phyloP scores from a whole-genome alignment of 352 stramenopile species.

The Phytophthora syringae region DNA sequence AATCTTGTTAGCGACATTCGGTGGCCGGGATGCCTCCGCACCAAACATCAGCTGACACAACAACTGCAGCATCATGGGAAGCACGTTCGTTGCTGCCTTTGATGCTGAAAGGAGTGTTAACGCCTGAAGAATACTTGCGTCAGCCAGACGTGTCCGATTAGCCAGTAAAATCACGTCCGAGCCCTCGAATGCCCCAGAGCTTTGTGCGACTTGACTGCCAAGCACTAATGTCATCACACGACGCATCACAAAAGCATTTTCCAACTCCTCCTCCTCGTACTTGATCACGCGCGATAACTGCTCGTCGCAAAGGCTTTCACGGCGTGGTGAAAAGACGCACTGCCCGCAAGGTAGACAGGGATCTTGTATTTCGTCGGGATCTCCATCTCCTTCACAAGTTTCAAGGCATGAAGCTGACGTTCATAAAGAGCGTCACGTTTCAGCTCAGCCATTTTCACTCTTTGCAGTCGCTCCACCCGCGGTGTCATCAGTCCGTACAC shows the following conservation, averaged over 20 bases:
- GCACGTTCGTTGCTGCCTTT: slow-evolving; percentile 57
- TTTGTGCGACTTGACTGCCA: slow-evolving; percentile 63
- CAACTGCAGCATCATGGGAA: slow-evolving; percentile 73
- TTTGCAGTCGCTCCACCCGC: slow-evolving; percentile 59
- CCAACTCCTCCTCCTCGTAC: slow-evolving; percentile 57
- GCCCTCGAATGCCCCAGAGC: slow-evolving; percentile 41
- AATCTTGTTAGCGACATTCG: slow-evolving; percentile 64
- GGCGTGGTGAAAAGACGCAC: slow-evolving; percentile 67
- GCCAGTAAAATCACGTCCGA: slow-evolving; percentile 46
- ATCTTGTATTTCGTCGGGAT: slow-evolving; percentile 47
- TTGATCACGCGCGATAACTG: slow-evolving; percentile 68
- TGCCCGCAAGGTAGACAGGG: slow-evolving; percentile 60
- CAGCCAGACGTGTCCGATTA: slow-evolving; percentile 58
- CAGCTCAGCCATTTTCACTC: slow-evolving; percentile 48
- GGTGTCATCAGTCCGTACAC: slow-evolving; percentile 53
- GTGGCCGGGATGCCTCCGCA: slow-evolving; percentile 48
- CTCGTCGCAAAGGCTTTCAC: slow-evolving; percentile 77
- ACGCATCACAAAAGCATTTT: slow-evolving; percentile 44
- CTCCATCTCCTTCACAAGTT: slow-evolving; percentile 66
- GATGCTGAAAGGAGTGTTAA: slow-evolving; percentile 55
- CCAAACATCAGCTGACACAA: slow-evolving; percentile 84
- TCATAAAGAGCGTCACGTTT: slow-evolving; percentile 63
- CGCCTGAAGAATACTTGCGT: slow-evolving; percentile 66
- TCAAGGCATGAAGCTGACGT: slow-evolving; percentile 59
- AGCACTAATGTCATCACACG: slow-evolving; percentile 63